Evolutionary conservation across 257 asterid genomes (phyloP), one percentile per base, ranked within the genome.

Genomic region (Paulownia fortunei): DNA sequence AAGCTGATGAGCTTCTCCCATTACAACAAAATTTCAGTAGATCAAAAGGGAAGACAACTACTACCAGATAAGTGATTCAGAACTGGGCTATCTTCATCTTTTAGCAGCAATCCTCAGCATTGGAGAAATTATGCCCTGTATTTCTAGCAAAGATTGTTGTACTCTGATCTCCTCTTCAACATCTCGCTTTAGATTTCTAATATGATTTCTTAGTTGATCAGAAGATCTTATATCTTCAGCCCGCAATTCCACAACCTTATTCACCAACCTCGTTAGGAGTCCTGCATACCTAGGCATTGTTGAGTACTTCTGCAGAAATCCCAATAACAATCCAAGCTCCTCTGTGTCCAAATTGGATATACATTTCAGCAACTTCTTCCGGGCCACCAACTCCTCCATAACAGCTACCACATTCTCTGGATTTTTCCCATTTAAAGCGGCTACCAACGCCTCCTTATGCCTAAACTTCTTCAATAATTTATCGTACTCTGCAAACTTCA

Each of bases 371-470:
- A 96, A 72, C 88, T 90, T 96, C 89, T 86, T 89, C 65, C 98
- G 79, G 3, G 94, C 96, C 15, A 96, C 92, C 83, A 96, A 79
- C 64, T 96, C 99, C 89, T 96, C 98, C 86, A 96, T 92, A 30
- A 96, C 98, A 36, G 98, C 98, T 74, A 93, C 91, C 42, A 88
- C 85, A 74, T 83, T 82, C 80, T 85, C 95, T 0, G 96, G 97
- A 74, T 89, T 89, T 79, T 81, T 92, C 73, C 80, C 81, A 8
- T 30, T 83, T 82, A 96, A 82, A 66, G 88, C 93, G 23, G 93
- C 91, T 37, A 92, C 88, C 55, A 93, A 73, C 0, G 99, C 97
- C 30, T 92, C 96, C 82, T 88, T 93, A 76, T 92, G 98, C 92
- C 94, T 87, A 60, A 92, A 93, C 70, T 89, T 92, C 89, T 88